Conservation (phyloP, 2,329 filamentous ascomycete species). For the Monilinia laxa region DNA sequence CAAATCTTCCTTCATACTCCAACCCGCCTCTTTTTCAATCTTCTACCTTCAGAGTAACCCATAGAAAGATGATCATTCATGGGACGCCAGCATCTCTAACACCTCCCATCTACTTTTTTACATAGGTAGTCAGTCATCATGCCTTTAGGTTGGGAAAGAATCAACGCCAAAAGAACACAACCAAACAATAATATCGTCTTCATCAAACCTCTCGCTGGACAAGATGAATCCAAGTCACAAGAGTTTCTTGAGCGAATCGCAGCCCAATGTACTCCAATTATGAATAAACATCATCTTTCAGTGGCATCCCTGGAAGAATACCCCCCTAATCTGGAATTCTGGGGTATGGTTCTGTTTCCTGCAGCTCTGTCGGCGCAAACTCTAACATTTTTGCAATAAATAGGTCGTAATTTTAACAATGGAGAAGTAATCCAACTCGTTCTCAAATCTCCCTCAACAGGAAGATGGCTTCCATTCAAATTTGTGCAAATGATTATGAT, state of each 20-base stretch:
- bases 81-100: background rate
- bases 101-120: background rate
- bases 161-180: constrained; percentile 72
- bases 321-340: constrained; percentile 78
- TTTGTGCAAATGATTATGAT: constrained; percentile 96
- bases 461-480: constrained; percentile 74
- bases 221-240: constrained; percentile 60
- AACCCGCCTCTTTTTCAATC: too few species aligned
- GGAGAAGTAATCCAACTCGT: constrained; percentile 86
- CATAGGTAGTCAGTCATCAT: constrained; percentile 46
- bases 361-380: background rate
- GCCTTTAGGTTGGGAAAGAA: constrained; percentile 74
- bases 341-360: constrained; percentile 30
- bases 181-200: constrained; percentile 80
- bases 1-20: background rate
- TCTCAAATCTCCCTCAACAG: constrained; percentile 62
- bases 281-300: constrained; percentile 63
- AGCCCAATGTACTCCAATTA: constrained; percentile 74
- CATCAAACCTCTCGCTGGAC: constrained; percentile 73
- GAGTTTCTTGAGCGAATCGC: constrained; percentile 75
- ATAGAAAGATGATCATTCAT: background rate
- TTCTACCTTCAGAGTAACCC: too few species aligned
- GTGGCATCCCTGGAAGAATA: constrained; percentile 78
- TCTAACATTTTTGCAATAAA: background rate
- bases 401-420: constrained; percentile 86